These are phyloP conservation scores for Eleusine indica DNA, from an alignment of 176 grass and related monocot genomes.

Conservation along the genomic window DNA sequence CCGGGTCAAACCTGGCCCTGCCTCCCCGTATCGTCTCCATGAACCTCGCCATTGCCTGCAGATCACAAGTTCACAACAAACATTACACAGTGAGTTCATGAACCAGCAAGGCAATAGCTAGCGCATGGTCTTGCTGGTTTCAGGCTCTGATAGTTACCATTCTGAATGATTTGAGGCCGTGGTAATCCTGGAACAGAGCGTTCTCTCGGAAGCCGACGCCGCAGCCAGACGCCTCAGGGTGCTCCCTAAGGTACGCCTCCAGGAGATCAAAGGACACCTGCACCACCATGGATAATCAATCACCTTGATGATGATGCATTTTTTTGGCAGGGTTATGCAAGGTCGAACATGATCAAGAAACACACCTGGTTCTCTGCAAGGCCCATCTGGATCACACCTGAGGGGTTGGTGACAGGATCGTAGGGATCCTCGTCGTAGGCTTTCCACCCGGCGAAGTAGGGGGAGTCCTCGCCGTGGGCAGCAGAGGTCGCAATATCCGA, in stretches of 20 bases:
- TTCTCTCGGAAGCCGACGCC: constrained; percentile 53
- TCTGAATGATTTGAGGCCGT: constrained; percentile 56
- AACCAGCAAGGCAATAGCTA: not conserved
- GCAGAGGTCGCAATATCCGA: constrained; percentile 53
- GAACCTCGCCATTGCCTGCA: constrained; percentile 59
- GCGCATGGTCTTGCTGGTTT: not conserved
- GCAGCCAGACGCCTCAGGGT: constrained; percentile 42
- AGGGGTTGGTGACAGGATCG: constrained; percentile 49
- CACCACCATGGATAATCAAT: constrained; percentile 13
- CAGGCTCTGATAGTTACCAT: constrained; percentile 17
- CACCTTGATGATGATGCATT: not conserved
- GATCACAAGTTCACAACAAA: not conserved
- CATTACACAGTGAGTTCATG: not conserved
- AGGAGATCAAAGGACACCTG: constrained; percentile 73
- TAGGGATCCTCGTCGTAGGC: constrained; percentile 70
- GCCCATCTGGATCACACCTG: constrained; percentile 75
- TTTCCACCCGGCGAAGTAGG: constrained; percentile 74
- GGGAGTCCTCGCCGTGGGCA: constrained; percentile 63
- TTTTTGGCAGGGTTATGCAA: not conserved
- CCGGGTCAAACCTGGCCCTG: constrained; percentile 48
- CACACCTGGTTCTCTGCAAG: constrained; percentile 73
- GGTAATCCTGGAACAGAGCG: constrained; percentile 68
- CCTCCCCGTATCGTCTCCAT: constrained; percentile 67
- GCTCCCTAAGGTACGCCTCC: constrained; percentile 54
- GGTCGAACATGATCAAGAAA: not conserved